These are phyloP conservation scores for Ceratobasidium theobromae DNA, from an alignment of 1,284 basidiomycete species.

Conservation along the genomic window DNA sequence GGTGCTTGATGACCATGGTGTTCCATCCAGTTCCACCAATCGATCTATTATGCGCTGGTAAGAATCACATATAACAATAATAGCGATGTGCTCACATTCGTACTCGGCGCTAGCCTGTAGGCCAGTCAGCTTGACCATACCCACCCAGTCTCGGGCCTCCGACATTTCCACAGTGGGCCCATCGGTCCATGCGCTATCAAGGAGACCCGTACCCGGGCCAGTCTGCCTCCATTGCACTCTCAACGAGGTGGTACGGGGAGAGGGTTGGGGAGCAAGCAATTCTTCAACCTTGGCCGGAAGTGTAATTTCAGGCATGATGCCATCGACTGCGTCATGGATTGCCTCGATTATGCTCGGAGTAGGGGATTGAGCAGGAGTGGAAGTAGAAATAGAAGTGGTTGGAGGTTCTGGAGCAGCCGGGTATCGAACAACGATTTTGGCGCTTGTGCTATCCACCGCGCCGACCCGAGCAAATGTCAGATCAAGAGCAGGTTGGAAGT, in stretches of 20 bases:
- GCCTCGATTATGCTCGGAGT: constrained; percentile 21
- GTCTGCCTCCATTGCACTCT: constrained; percentile 35
- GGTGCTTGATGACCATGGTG: not conserved
- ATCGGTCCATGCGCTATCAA: constrained; percentile 50
- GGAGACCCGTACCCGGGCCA: not conserved
- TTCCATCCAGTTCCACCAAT: constrained; percentile 23
- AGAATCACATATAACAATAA: not conserved
- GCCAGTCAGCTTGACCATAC: constrained; percentile 55
- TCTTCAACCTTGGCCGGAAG: constrained; percentile 27
- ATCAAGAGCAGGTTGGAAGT: constrained; percentile 55
- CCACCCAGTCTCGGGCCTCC: constrained; percentile 63
- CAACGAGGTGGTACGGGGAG: constrained; percentile 27
- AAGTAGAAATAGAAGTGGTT: not conserved
- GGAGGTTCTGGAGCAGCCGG: constrained; percentile 42
- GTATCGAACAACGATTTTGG: constrained; percentile 63
- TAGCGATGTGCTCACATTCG: constrained; percentile 56
- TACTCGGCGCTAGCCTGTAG: constrained; percentile 73
- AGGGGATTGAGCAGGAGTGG: not conserved
- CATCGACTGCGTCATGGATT: constrained; percentile 23
- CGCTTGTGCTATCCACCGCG: constrained; percentile 63
- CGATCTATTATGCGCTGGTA: not conserved
- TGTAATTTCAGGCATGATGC: constrained; percentile 17
- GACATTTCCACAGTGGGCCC: constrained; percentile 54
- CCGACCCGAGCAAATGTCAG: constrained; percentile 67
- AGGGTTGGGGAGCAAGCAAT: constrained; percentile 9